phyloP scores from a whole-genome alignment of 2,329 filamentous ascomycete genomes.

The Cladosporium cucumerinum region DNA sequence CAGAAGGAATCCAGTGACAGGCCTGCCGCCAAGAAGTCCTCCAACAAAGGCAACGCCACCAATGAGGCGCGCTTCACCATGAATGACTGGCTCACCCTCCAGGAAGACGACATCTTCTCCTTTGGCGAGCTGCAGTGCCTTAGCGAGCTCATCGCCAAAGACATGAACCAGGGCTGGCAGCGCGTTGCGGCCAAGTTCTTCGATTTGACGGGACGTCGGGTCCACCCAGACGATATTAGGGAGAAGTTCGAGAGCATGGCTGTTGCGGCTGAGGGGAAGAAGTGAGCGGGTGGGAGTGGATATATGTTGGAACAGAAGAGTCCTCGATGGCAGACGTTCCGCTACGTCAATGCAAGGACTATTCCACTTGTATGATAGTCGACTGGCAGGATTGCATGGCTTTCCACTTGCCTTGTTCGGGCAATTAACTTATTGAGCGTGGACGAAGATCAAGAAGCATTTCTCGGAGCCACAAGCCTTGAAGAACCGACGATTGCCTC shows the following conservation, averaged over 20 bases:
- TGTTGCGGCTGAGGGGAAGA: background rate
- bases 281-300: background rate
- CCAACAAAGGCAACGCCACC: constrained; percentile 14
- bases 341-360: background rate
- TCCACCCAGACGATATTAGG: constrained; percentile 44
- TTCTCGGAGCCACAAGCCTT: background rate
- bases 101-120: constrained; percentile 36
- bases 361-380: background rate
- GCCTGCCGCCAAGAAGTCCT: background rate
- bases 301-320: background rate
- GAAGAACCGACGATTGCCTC: background rate
- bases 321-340: background rate
- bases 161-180: constrained; percentile 42
- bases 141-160: constrained; percentile 43
- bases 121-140: constrained; percentile 42
- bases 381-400: background rate
- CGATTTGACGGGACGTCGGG: constrained; percentile 47
- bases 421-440: background rate
- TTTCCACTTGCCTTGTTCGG: background rate
- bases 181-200: constrained; percentile 47
- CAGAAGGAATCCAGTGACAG: background rate
- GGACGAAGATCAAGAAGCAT: background rate
- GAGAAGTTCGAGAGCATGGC: constrained; percentile 39
- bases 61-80: constrained; percentile 31
- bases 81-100: constrained; percentile 29